Percentiles rank a stretch among this genome's conserved stretches.
Evolutionary conservation across 257 asterid genomes (phyloP).

Genomic region (Coffea canephora): DNA sequence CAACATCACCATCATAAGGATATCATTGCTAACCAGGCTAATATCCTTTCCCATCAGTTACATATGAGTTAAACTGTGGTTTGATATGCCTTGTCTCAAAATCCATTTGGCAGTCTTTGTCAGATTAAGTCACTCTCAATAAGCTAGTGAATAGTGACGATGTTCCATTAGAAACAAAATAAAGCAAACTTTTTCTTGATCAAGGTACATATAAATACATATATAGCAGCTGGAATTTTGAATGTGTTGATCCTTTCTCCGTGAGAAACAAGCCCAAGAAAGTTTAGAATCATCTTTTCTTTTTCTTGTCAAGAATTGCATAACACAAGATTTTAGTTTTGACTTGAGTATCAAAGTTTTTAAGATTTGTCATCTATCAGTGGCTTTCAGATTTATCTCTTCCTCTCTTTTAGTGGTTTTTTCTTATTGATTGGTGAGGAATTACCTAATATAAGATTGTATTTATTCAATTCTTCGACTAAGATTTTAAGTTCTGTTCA

Average conservation of each 20-base stretch:
- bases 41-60: conserved; percentile 2
- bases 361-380: not conserved
- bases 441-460: too few species aligned
- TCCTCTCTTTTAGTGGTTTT: too few species aligned
- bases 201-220: not conserved
- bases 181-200: not conserved
- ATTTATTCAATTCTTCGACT: too few species aligned
- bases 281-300: not conserved
- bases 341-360: not conserved
- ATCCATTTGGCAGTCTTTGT: not conserved
- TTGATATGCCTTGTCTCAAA: conserved; percentile 7
- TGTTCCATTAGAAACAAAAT: not conserved
- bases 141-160: not conserved
- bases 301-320: not conserved
- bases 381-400: not conserved
- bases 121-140: not conserved
- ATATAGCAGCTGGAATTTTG: not conserved
- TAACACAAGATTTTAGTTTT: not conserved
- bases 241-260: not conserved
- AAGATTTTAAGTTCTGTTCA: too few species aligned
- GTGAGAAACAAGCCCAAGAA: not conserved
- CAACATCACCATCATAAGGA: conserved; percentile 23
- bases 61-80: conserved; percentile 11
- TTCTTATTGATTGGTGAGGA: too few species aligned
- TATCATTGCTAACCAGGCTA: conserved; percentile 3